Evolutionary conservation across 768 basidiomycete genomes (phyloP), one percentile per base, ranked within the genome.

Genomic region (Naganishia vaughanmartiniae): DNA sequence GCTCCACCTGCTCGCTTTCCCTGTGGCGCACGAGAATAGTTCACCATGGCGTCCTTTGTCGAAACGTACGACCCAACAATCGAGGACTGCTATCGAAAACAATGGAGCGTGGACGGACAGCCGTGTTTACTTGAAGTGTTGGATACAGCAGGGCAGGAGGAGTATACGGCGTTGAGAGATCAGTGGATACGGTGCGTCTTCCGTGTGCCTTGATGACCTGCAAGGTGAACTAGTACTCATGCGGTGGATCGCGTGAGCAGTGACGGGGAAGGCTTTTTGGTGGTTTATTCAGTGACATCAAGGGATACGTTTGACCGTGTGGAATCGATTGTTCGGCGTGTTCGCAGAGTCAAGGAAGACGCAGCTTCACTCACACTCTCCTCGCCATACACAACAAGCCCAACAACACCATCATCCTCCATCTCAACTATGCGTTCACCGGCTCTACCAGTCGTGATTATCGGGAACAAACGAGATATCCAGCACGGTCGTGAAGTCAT

Each of bases 61-160:
- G 92, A 93, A 92, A 92, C 92, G 65, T 97, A 97, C 82, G 93
- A 97, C 84, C 93, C 93, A 69, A 97, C 93, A 76, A 97, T 97
- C 87, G 93, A 97, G 83, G 93, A 96, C 81, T 93, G 93, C 73
- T 96, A 97, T 83, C 87, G 93, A 77, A 95, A 94, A 82, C 92
- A 93, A 80, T 86, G 93, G 76, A 88, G 93, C 69, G 92, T 96
- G 73, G 93, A 95, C 82, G 92, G 93, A 79, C 87, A 89, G 76
- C 93, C 93, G 88, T 94, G 92, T 83, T 90, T 93, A 81, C 87
- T 97, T 74, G 93, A 97, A 82, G 92, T 97, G 73, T 91, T 97
- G 81, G 93, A 97, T 83, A 96, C 94, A 76, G 94, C 94, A 60
- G 93, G 93, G 34, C 93, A 97, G 88, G 93, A 97, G 90, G 93